Conservation (phyloP, 73 alveolate genomes). For the Tetrahymena malaccensis region DNA sequence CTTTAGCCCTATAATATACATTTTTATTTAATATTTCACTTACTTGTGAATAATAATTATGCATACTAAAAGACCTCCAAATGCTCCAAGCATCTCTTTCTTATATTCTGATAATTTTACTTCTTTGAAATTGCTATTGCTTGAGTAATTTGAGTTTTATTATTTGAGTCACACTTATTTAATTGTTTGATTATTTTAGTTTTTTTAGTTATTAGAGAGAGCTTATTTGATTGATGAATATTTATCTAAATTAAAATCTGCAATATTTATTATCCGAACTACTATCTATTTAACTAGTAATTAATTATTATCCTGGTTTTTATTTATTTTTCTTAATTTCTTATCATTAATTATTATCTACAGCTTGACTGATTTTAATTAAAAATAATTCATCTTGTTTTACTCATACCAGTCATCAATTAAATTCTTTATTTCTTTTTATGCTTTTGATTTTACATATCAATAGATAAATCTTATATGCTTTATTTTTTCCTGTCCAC, state of each 20-base stretch:
- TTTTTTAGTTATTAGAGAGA: neutral
- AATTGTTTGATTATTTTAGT: neutral
- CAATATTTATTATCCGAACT: neutral
- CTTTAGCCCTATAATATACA: neutral
- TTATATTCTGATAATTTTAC: neutral
- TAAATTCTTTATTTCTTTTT: no score
- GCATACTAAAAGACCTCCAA: neutral
- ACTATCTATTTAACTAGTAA: neutral
- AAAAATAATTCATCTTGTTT: neutral
- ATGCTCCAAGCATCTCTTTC: neutral
- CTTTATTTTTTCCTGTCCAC: neutral
- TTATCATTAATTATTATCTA: neutral
- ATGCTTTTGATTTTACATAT: neutral
- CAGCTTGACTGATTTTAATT: neutral
- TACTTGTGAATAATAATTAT: neutral
- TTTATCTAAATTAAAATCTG: neutral
- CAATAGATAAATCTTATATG: neutral
- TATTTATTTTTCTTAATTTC: neutral
- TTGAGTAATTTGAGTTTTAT: neutral
- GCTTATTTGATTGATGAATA: neutral
- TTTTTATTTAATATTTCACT: neutral
- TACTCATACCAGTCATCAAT: neutral
- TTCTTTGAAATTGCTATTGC: neutral
- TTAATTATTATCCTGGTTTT: neutral
- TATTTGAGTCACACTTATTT: neutral